Conservation (phyloP, 1,139 yeast species). For the Lodderomyces metapsilosis region DNA sequence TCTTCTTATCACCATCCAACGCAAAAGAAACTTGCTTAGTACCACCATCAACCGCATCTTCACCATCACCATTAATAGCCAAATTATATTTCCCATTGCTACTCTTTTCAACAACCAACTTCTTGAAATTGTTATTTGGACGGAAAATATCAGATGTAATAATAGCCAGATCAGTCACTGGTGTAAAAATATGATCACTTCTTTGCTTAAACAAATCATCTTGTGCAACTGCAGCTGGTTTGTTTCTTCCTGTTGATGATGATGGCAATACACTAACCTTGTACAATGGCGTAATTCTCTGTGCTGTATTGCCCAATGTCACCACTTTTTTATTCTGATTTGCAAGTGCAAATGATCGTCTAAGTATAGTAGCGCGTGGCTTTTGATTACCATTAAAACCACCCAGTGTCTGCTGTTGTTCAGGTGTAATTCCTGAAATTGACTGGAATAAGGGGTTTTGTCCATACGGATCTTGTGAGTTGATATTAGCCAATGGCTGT, state of each 20-base stretch:
- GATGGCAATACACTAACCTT: conserved; percentile 21
- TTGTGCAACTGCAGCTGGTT: conserved; percentile 16
- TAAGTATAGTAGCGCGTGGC: conserved; percentile 56
- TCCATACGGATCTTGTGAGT: conserved; percentile 71
- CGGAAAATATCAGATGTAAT: conserved; percentile 71
- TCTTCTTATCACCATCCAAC: conserved; percentile 15
- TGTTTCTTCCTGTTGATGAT: conserved; percentile 8
- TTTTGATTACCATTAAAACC: conserved; percentile 6
- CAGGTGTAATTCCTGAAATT: conserved; percentile 25
- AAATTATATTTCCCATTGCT: conserved; percentile 32
- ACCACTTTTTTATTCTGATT: conserved; percentile 44
- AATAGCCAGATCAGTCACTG: conserved; percentile 64
- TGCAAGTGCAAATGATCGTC: conserved; percentile 30
- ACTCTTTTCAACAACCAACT: conserved; percentile 54
- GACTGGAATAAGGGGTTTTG: conserved; percentile 61
- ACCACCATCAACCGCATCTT: background rate
- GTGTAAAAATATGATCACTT: conserved; percentile 21
- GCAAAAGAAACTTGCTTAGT: conserved; percentile 39
- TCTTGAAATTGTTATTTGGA: conserved; percentile 58
- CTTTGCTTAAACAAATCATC: conserved; percentile 17
- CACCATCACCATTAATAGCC: conserved; percentile 43
- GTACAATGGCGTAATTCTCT: conserved; percentile 49
- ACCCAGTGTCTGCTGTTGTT: conserved; percentile 15
- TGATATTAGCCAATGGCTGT: conserved; percentile 41
- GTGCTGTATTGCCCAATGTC: conserved; percentile 61